phyloP scores from a whole-genome alignment of 257 asterid species.

The Orobanche coerulescens region DNA sequence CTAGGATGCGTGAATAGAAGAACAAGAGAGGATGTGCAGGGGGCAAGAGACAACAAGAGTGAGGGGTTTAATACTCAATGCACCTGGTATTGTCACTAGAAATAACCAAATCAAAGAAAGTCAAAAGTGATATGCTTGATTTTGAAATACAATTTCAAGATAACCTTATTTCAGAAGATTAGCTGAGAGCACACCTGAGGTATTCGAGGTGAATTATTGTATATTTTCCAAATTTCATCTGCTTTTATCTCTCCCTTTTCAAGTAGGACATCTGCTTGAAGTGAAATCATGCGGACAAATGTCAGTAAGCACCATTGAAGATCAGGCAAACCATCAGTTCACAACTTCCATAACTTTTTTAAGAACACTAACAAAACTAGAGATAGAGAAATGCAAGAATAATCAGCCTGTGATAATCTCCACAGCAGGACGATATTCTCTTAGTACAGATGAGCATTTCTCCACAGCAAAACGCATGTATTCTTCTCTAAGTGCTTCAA shows the following conservation, averaged over 20 bases:
- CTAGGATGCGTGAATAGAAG: not conserved
- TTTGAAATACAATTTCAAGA: slow-evolving; percentile 6
- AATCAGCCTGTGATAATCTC: slow-evolving; percentile 76
- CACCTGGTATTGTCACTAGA: not conserved
- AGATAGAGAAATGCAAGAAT: slow-evolving; percentile 21
- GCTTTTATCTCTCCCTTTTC: slow-evolving; percentile 85
- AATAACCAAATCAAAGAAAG: not conserved
- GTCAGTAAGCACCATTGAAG: slow-evolving; percentile 23
- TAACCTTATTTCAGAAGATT: slow-evolving; percentile 2
- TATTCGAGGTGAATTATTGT: slow-evolving; percentile 48
- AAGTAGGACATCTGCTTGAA: slow-evolving; percentile 67
- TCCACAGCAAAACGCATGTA: slow-evolving; percentile 85
- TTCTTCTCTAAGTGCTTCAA: slow-evolving; percentile 92
- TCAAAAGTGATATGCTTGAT: slow-evolving; percentile 2
- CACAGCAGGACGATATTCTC: slow-evolving; percentile 68
- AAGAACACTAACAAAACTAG: slow-evolving; percentile 12
- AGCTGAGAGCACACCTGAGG: slow-evolving; percentile 55
- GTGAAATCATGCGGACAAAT: slow-evolving; percentile 23
- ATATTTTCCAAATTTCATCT: slow-evolving; percentile 76
- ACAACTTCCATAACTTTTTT: slow-evolving; percentile 6
- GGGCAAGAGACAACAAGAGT: not conserved
- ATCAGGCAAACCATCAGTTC: slow-evolving; percentile 10
- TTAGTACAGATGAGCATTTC: slow-evolving; percentile 58
- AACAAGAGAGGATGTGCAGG: not conserved
- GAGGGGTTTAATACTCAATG: not conserved